A percentile compares a stretch with the other conserved stretches of the same genome.
These are phyloP conservation scores for Colletotrichum tabaci DNA, from an alignment of 2,329 filamentous ascomycete genomes.

Conservation along the genomic window DNA sequence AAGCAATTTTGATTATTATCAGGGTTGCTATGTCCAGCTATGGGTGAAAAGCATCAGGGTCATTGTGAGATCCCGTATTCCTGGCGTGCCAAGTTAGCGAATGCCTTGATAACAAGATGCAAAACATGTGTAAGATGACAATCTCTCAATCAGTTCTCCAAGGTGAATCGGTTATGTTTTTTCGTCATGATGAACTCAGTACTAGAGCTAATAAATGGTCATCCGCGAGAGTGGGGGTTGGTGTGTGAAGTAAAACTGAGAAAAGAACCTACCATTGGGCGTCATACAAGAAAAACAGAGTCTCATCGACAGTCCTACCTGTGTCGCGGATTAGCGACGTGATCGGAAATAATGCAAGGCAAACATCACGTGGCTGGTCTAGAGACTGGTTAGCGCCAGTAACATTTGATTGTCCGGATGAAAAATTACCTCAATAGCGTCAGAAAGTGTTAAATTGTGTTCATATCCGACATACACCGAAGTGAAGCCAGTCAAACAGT, in stretches of 20 bases:
- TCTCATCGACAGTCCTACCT: constrained; percentile 13
- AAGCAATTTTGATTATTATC: background rate
- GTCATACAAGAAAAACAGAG: constrained; percentile 3
- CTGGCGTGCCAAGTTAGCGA: constrained; percentile 29
- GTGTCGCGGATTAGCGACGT: constrained; percentile 29
- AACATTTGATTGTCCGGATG: background rate
- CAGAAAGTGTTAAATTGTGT: constrained; percentile 68
- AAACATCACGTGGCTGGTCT: constrained; percentile 27
- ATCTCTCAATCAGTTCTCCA: constrained; percentile 71
- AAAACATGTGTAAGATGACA: constrained; percentile 35
- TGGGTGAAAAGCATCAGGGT: background rate
- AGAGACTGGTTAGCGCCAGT: background rate
- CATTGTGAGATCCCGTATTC: background rate
- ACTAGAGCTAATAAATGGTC: constrained; percentile 61
- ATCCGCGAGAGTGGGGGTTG: constrained; percentile 60
- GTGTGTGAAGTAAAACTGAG: constrained; percentile 4
- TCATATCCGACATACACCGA: constrained; percentile 63
- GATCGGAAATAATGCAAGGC: background rate
- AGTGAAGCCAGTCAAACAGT: constrained; percentile 69
- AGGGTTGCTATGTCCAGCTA: background rate
- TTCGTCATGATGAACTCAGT: constrained; percentile 71
- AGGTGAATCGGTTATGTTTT: constrained; percentile 66
- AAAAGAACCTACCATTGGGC: constrained; percentile 24
- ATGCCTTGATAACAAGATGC: constrained; percentile 9
- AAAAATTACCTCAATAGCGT: constrained; percentile 62